Percentiles rank a stretch among this genome's conserved stretches.
Evolutionary conservation across 306 rosid species (phyloP).

Genomic region (Prosopis cineraria): DNA sequence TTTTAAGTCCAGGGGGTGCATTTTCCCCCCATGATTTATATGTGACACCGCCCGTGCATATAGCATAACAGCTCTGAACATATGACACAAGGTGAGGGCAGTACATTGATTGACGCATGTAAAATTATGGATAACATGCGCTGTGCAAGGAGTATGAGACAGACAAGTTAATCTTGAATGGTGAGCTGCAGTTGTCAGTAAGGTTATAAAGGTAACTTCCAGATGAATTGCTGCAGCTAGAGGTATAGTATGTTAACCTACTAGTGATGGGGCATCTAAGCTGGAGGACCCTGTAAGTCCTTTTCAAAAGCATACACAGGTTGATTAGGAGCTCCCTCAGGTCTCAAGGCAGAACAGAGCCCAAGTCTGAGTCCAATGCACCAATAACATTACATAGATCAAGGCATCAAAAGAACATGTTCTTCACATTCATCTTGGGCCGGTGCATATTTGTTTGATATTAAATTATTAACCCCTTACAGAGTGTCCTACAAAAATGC

Average conservation of each 20-base stretch:
- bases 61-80: background rate
- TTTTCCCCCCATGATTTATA: no score
- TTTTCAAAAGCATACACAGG: background rate
- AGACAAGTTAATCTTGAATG: background rate
- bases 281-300: background rate
- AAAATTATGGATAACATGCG: background rate
- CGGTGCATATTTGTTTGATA: background rate
- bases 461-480: background rate
- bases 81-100: background rate
- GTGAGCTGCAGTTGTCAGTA: no score
- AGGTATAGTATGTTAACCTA: background rate
- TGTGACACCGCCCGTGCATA: no score
- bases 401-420: constrained; percentile 2
- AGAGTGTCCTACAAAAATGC: background rate
- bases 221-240: constrained; percentile 2
- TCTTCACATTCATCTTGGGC: background rate
- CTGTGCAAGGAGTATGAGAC: background rate
- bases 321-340: constrained; percentile 5
- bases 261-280: background rate
- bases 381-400: constrained; percentile 5
- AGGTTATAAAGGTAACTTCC: background rate
- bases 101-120: constrained; percentile 25
- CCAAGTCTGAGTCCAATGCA: constrained; percentile 7
- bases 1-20: no score
- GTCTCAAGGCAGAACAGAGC: constrained; percentile 5